Evolutionary conservation across 805 yeast species (phyloP).

Genomic region (Osmozyma mogii): DNA sequence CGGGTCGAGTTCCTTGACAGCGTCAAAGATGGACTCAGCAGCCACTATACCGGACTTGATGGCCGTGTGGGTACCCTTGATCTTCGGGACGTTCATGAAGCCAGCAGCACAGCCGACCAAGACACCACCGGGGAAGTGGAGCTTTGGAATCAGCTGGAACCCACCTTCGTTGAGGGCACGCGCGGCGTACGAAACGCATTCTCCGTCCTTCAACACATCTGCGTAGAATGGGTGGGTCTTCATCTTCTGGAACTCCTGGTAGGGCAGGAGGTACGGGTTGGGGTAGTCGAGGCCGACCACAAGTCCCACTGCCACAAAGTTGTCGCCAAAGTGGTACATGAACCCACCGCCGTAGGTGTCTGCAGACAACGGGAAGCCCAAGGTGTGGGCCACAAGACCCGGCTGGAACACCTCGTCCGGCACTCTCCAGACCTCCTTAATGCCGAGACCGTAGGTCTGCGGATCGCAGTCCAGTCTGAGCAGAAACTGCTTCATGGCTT

Average conservation of each 20-base stretch:
- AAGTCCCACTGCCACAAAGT: conserved; percentile 84
- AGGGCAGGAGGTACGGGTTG: conserved; percentile 93
- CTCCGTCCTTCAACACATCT: conserved; percentile 74
- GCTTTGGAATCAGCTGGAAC: conserved; percentile 80
- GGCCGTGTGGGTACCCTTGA: conserved; percentile 97
- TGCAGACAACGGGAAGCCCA: conserved; percentile 78
- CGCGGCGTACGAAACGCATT: conserved; percentile 90
- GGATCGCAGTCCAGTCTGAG: conserved; percentile 57
- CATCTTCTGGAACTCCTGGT: conserved; percentile 91
- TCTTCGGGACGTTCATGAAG: conserved; percentile 93
- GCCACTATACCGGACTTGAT: conserved; percentile 94
- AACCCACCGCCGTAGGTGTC: conserved; percentile 94
- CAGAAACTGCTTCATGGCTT: conserved; percentile 59
- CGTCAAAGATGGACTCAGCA: conserved; percentile 68
- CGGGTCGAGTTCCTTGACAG: conserved; percentile 34
- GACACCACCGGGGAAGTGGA: conserved; percentile 93
- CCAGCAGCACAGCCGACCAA: conserved; percentile 96
- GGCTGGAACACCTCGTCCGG: conserved; percentile 68
- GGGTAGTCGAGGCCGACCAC: conserved; percentile 91
- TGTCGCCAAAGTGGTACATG: conserved; percentile 94
- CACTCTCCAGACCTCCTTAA: conserved; percentile 97
- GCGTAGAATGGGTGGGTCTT: conserved; percentile 84
- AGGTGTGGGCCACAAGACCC: conserved; percentile 77
- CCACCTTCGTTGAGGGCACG: conserved; percentile 98
- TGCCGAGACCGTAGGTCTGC: conserved; percentile 93